Evolutionary conservation across 169 alveolate genomes (phyloP).

Genomic region (Plasmodium sp.): DNA sequence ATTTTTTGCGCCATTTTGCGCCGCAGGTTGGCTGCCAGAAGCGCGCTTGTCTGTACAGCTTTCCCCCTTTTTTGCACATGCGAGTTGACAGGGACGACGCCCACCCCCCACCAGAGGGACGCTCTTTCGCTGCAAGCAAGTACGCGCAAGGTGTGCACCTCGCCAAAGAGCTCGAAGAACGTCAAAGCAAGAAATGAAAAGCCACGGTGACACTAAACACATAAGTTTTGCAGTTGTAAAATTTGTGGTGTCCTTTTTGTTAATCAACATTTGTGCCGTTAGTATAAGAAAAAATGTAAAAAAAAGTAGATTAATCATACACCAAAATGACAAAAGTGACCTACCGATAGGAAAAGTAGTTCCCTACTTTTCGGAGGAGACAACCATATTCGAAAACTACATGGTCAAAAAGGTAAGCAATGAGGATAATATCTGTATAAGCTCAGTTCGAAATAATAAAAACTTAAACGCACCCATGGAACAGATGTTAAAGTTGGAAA

Average conservation of each 20-base stretch:
- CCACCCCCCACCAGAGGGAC: background rate
- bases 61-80: background rate
- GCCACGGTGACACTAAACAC: background rate
- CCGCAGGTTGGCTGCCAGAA: background rate
- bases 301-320: background rate
- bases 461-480: background rate
- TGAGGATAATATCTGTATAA: constrained; percentile 17
- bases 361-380: constrained; percentile 22
- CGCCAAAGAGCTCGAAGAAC: background rate
- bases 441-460: constrained; percentile 4
- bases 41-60: background rate
- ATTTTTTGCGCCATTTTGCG: background rate
- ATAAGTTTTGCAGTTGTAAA: background rate
- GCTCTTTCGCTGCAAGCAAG: background rate
- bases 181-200: constrained; percentile 25
- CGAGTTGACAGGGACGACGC: background rate
- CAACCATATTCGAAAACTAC: constrained; percentile 10
- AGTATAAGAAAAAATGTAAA: background rate
- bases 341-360: constrained; percentile 5
- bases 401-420: constrained; percentile 12
- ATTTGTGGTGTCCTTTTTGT: background rate
- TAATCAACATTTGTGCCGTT: constrained; percentile 4
- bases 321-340: background rate
- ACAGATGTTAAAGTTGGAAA: background rate
- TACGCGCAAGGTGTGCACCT: background rate